phyloP scores from a whole-genome alignment of 306 rosid genomes.

The Cucumis hystrix region DNA sequence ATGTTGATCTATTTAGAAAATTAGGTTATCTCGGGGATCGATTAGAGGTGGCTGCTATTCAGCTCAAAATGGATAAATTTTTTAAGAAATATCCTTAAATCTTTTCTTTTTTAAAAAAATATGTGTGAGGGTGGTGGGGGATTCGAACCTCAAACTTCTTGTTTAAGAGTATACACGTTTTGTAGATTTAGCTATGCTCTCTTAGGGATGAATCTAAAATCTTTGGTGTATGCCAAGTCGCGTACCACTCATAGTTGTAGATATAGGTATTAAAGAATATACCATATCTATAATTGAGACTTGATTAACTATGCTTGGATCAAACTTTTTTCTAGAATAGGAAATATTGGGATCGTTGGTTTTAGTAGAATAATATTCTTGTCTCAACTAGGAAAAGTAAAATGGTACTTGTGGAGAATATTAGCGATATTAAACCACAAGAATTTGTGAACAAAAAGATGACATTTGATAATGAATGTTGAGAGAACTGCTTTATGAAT shows the following conservation, averaged over 20 bases:
- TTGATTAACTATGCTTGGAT: neutral
- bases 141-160: too few relatives aligned
- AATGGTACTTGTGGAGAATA: neutral
- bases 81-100: neutral
- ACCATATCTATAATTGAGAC: neutral
- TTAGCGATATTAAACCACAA: neutral
- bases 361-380: neutral
- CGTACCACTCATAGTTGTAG: neutral
- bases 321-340: neutral
- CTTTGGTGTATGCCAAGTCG: neutral
- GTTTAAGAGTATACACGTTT: too few relatives aligned
- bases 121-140: too few relatives aligned
- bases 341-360: neutral
- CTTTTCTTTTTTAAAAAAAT: too few relatives aligned
- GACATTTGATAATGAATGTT: neutral
- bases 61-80: neutral
- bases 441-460: neutral
- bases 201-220: neutral
- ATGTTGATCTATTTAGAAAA: neutral
- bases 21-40: neutral
- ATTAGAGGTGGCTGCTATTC: neutral
- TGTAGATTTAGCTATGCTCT: too few relatives aligned
- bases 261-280: neutral
- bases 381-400: neutral
- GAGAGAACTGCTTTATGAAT: neutral